Evolutionary conservation across 2,329 filamentous ascomycete species (phyloP), one percentile per base, ranked within the genome.

Genomic region (Colletotrichum sojae): DNA sequence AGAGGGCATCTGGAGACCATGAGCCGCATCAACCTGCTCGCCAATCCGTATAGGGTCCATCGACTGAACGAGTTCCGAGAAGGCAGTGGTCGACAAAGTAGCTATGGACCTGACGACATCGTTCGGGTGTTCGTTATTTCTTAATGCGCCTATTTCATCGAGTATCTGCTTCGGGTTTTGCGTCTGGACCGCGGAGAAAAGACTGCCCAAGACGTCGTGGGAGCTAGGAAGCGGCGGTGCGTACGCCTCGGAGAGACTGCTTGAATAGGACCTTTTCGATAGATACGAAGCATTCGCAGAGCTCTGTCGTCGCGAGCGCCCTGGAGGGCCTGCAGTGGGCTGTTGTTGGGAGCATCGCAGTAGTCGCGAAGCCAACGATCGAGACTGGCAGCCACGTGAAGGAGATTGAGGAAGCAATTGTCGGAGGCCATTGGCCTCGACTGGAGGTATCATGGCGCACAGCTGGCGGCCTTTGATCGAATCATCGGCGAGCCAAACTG

Each of bases 41-140:
- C 86, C 81, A 18, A 89, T 78, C 22, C 78, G 74, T 5, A 86
- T 74, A 0, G 92, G 91, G 66, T 92, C 89, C 9, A 94, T 78
- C 5, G 85, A 83, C 40, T 85, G 84, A 36, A 95, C 77, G 10
- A 92, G 85, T 71, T 92, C 89, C 1, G 89, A 88, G 74, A 94
- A 90, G 1, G 85, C 85, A 1, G 85, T 81, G 2, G 83, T 77
- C 0, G 90, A 84, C 22, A 94, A 75, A 0, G 70, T 22, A 6
- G 25, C 15, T 8, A 72, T 22, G 15, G 64, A 57, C 5, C 63
- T 60, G 10, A 49, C 59, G 15, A 56, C 57, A 40, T 69, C 54
- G 3, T 61, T 49, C 10, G 31, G 43, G 36, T 27, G 60, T 40
- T 63, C 22, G 13, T 70, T 52, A 5, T 15, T 45, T 36, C 74